Evolutionary conservation across 2,329 filamentous ascomycete genomes (phyloP), one percentile per base, ranked within the genome.

Genomic region (Fusarium globosum): DNA sequence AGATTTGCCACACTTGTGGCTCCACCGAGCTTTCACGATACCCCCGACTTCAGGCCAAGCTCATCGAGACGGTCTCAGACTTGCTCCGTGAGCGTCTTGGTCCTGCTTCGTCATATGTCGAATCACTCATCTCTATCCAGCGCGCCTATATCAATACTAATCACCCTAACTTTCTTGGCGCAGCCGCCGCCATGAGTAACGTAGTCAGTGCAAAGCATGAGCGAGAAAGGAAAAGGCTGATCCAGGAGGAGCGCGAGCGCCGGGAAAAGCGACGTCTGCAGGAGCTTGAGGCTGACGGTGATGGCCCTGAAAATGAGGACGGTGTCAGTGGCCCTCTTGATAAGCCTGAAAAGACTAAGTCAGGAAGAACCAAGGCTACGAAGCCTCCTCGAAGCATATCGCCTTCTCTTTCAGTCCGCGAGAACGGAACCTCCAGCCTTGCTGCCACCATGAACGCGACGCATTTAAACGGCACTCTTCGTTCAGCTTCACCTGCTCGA

Each of bases 91-190:
- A 99, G 84, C 90, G 96, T 68, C 88, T 99, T 11, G 96, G 96
- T 4, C 96, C 96, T 16, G 91, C 93, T 64, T 97, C 96, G 5
- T 88, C 85, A 59, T 99, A 99, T 76, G 96, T 99, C 48, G 96
- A 98, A 82, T 98, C 96, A 45, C 88, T 99, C 71, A 99, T 99
- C 75, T 93, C 96, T 33, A 99, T 99, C 69, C 96, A 99, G 83
- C 90, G 96, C 75, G 96, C 96, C 26, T 99, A 99, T 83, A 98
- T 99, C 85, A 99, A 99, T 86, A 99, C 96, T 46, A 99, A 99
- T 80, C 96, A 99, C 81, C 96, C 96, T 55, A 99, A 99, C 83
- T 99, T 99, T 86, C 90, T 98, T 21, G 96, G 96, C 49, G 96
- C 96, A 21, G 96, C 96, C 28, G 96, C 95, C 41, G 96, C 96